Evolutionary conservation across 2,329 filamentous ascomycete genomes (phyloP).

Genomic region (Aspergillus oerlinghausenensis): DNA sequence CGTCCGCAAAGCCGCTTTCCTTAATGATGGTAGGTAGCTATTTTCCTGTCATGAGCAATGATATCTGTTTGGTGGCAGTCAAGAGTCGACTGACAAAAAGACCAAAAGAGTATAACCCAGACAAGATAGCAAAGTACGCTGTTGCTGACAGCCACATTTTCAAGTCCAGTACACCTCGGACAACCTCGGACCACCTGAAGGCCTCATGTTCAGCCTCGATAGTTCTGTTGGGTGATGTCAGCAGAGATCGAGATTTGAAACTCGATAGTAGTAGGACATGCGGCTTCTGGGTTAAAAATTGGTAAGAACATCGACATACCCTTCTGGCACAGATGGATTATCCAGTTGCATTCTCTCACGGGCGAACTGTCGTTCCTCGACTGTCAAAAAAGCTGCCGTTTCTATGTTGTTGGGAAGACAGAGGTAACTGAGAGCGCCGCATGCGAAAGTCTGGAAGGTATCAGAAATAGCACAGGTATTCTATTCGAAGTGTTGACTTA

Average conservation of each 20-base stretch:
- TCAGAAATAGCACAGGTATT: not conserved
- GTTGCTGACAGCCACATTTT: slow-evolving; percentile 61
- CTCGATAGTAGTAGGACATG: not conserved
- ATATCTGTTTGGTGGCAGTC: not conserved
- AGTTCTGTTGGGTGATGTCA: slow-evolving; percentile 8
- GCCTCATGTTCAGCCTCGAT: slow-evolving; percentile 36
- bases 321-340: slow-evolving; percentile 21
- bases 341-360: slow-evolving; percentile 42
- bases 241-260: not conserved
- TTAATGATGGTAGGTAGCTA: slow-evolving; percentile 62
- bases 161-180: slow-evolving; percentile 55
- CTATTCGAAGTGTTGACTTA: slow-evolving; percentile 5
- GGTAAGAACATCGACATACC: slow-evolving; percentile 17
- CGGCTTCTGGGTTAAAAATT: not conserved
- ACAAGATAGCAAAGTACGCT: slow-evolving; percentile 57
- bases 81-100: slow-evolving; percentile 50
- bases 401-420: slow-evolving; percentile 54
- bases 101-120: slow-evolving; percentile 59
- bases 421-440: slow-evolving; percentile 50
- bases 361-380: slow-evolving; percentile 50
- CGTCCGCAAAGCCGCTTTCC: slow-evolving; percentile 50
- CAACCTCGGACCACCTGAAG: slow-evolving; percentile 60
- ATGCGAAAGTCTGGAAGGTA: slow-evolving; percentile 47
- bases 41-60: not conserved
- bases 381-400: slow-evolving; percentile 51